phyloP scores from a whole-genome alignment of 495 filamentous ascomycete species.

The Trypethelium eluteriae region DNA sequence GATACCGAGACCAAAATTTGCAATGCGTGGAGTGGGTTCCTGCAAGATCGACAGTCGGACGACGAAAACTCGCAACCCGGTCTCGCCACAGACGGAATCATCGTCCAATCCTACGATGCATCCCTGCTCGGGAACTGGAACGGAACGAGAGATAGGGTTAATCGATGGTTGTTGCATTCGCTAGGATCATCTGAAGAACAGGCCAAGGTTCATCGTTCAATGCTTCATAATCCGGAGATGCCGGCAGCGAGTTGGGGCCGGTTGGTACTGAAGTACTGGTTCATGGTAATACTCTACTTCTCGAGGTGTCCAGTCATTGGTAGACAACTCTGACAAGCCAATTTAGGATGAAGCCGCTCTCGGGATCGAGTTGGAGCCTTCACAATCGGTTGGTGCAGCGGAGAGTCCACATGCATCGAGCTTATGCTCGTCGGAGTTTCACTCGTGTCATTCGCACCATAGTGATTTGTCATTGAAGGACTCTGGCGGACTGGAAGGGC shows the following conservation, averaged over 20 bases:
- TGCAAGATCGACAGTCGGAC: background rate
- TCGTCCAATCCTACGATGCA: background rate
- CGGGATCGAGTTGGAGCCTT: background rate
- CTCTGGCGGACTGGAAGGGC: background rate
- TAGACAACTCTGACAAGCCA: too few relatives aligned
- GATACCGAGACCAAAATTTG: background rate
- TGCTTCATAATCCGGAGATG: conserved; percentile 1
- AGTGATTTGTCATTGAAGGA: background rate
- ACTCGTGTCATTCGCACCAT: background rate
- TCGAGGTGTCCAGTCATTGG: too few relatives aligned
- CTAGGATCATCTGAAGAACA: conserved; percentile 2
- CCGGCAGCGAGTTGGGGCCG: background rate
- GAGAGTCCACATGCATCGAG: conserved; percentile 3
- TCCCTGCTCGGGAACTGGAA: background rate
- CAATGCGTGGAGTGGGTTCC: background rate
- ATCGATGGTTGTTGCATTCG: conserved; percentile 2
- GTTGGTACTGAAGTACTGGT: conserved; percentile 6
- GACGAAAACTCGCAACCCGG: background rate
- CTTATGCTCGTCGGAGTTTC: background rate
- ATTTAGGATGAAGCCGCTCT: background rate
- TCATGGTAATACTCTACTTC: background rate
- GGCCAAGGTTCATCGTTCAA: background rate
- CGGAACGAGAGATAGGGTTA: conserved; percentile 2
- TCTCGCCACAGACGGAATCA: background rate
- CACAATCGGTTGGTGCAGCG: background rate